phyloP scores from a whole-genome alignment of 1,284 basidiomycete species.

The Fomitopsis betulina region DNA sequence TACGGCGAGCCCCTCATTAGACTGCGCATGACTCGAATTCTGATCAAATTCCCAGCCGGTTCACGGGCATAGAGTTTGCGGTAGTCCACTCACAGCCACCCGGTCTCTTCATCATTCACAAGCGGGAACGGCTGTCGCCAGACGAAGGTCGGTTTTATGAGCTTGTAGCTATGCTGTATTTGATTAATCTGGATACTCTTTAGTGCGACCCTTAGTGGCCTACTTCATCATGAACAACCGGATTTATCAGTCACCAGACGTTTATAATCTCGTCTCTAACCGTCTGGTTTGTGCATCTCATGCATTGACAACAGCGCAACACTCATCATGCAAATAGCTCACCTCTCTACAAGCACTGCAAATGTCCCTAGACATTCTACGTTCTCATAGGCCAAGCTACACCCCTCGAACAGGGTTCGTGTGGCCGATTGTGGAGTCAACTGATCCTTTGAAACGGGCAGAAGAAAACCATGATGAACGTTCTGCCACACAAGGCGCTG shows the following conservation, averaged over 20 bases:
- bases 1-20: conserved; percentile 48
- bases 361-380: conserved; percentile 66
- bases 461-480: neutral
- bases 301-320: neutral
- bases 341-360: conserved; percentile 70
- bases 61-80: conserved; percentile 80
- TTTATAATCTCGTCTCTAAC: conserved; percentile 79
- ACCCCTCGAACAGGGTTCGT: conserved; percentile 76
- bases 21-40: conserved; percentile 4
- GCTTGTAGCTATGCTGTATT: conserved; percentile 8
- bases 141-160: conserved; percentile 58
- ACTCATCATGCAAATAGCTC: conserved; percentile 38
- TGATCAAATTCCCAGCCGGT: conserved; percentile 47
- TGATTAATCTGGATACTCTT: neutral
- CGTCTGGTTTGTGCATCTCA: conserved; percentile 53
- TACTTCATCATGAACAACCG: conserved; percentile 85
- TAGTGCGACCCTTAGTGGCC: conserved; percentile 69
- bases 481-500: conserved; percentile 15
- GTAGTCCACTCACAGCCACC: conserved; percentile 75
- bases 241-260: conserved; percentile 81
- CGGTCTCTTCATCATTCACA: conserved; percentile 81
- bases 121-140: conserved; percentile 74
- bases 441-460: conserved; percentile 10
- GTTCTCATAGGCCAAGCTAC: conserved; percentile 68
- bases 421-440: conserved; percentile 69